Percentiles rank a stretch among this genome's conserved stretches.
These are phyloP conservation scores for Nicotiana undulata DNA, from an alignment of 257 asterid species.

Conservation along the genomic window DNA sequence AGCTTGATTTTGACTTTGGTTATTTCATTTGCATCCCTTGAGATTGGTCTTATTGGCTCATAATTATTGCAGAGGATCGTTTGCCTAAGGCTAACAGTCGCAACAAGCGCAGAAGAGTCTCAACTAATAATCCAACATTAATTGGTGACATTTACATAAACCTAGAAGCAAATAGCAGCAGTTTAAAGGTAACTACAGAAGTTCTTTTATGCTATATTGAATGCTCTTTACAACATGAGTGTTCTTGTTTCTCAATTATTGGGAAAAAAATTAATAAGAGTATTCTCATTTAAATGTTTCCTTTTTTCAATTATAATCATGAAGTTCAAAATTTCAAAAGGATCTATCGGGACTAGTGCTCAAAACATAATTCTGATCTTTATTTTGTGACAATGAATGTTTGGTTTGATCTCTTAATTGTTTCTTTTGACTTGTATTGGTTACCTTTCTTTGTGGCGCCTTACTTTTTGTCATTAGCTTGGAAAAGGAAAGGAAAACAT, in stretches of 20 bases:
- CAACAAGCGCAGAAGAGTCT: conserved; percentile 49
- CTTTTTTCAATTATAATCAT: neutral
- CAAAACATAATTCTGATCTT: neutral
- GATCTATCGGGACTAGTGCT: neutral
- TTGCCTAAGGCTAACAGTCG: conserved; percentile 17
- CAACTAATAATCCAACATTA: conserved; percentile 38
- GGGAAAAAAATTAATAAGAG: neutral
- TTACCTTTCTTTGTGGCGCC: neutral
- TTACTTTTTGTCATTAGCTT: neutral
- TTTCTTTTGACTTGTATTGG: neutral
- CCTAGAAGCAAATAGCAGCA: conserved; percentile 52
- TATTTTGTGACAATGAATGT: neutral
- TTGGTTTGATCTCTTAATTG: neutral
- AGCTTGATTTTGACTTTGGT: neutral
- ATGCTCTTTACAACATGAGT: neutral
- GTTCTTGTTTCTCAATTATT: neutral
- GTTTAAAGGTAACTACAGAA: conserved; percentile 32
- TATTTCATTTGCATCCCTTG: conserved; percentile 7
- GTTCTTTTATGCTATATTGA: neutral
- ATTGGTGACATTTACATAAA: conserved; percentile 46
- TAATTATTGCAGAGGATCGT: conserved; percentile 47
- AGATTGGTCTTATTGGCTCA: conserved; percentile 7
- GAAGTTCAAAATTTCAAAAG: neutral
- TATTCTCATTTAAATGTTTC: neutral
- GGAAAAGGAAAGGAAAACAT: neutral